Base-by-base conservation (phyloP, 306 rosid genomes). In the Vicia faba region DNA sequence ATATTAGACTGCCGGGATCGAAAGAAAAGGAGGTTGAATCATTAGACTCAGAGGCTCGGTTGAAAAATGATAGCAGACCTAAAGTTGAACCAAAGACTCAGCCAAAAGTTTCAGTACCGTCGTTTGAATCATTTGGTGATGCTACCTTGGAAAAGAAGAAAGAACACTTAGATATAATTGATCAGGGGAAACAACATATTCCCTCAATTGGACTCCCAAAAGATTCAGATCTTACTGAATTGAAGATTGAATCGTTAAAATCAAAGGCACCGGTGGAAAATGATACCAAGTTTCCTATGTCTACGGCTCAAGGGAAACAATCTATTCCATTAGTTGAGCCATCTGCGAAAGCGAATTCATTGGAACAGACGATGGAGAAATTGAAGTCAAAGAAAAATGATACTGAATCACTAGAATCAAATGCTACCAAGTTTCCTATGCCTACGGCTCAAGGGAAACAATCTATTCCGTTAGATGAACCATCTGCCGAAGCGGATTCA, bases 231-330 rank as follows among this genome's bases (percentile, higher is more conserved):
- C 33, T 57, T 56, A n/a, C 64, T 48, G 25, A 29, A 11, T 6
- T 19, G 67, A 40, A 40, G 26, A 40, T 64, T 56, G 71, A 72
- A 72, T 54, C 81, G 57, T 80, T 71, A 72, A 85, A 56, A 65
- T 62, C 68, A 43, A 74, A 68, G 75, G 71, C 60, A 26, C 44
- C 35, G 16, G 38, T 28, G 35, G 16, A 28, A 54, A 63, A 19
- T 18, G 65, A 64, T 51, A 43, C 55, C 11, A 29, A 73, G 43
- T 6, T 15, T 41, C 36, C 23, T 5, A 5, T 10, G 36, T 72
- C 56, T 15, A 53, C 56, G 25, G 33, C 35, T 51, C 70, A 50
- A 7, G 39, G 49, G 39, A 49, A 39, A 11, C 13, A 39, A 39
- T 39, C 48, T 43, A 29, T 44, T 41, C 46, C 74, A 35, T 64